Evolutionary conservation across 140 eudicot species (phyloP).

Genomic region (Anethum foeniculum): DNA sequence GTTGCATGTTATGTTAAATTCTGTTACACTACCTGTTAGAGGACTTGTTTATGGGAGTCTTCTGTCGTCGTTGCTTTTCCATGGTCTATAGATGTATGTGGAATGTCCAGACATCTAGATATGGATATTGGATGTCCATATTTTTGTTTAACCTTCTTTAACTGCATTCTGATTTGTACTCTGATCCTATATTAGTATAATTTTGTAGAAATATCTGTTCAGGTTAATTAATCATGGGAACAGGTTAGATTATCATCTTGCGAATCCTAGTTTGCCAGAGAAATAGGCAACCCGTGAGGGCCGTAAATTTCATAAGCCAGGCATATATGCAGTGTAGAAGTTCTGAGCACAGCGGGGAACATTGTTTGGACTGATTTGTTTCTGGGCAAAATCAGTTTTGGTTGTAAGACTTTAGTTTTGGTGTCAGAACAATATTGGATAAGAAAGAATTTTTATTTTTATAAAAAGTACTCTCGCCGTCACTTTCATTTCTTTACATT

Average conservation of each 20-base stretch:
- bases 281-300: background rate
- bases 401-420: too few relatives aligned
- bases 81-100: background rate
- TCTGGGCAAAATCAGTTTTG: too few relatives aligned
- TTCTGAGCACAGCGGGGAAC: background rate
- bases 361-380: too few relatives aligned
- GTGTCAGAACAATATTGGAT: too few relatives aligned
- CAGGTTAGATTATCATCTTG: background rate
- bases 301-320: background rate
- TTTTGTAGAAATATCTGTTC: background rate
- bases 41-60: background rate
- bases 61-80: background rate
- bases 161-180: background rate
- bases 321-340: background rate
- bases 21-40: background rate
- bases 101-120: background rate
- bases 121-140: background rate
- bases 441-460: too few relatives aligned
- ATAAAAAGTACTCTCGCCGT: too few relatives aligned
- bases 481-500: too few relatives aligned
- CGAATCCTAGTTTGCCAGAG: background rate
- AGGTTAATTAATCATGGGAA: background rate
- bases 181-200: background rate
- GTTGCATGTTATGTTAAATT: constrained; percentile 10
- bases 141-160: background rate